A percentile compares a stretch with the other conserved stretches of the same genome.
phyloP scores from a whole-genome alignment of 176 grass and related monocot genomes.

The Cocos nucifera region DNA sequence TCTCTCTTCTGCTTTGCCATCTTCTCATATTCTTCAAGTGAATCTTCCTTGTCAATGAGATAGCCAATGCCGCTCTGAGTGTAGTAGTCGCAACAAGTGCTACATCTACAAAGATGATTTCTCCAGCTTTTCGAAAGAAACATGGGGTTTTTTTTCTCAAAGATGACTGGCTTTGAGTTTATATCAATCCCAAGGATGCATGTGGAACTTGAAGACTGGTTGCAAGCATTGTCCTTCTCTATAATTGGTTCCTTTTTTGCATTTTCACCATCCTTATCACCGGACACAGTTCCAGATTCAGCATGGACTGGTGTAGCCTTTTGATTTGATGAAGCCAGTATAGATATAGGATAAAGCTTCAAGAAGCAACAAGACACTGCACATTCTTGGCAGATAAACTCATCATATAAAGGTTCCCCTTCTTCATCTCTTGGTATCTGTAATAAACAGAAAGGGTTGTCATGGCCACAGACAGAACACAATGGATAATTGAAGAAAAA shows the following conservation, averaged over 20 bases:
- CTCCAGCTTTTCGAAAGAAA: conserved; percentile 87
- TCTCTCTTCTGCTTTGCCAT: conserved; percentile 74
- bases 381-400: conserved; percentile 90
- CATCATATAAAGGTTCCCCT: conserved; percentile 72
- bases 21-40: conserved; percentile 90
- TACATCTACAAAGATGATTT: conserved; percentile 68
- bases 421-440: conserved; percentile 93
- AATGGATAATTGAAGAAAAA: too few relatives aligned
- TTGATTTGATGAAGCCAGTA: neutral
- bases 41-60: conserved; percentile 71
- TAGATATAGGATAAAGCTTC: conserved; percentile 56
- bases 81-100: conserved; percentile 53
- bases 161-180: conserved; percentile 23
- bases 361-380: conserved; percentile 61
- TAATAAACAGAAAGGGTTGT: conserved; percentile 11
- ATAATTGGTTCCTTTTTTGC: conserved; percentile 10
- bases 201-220: conserved; percentile 12
- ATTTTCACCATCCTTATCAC: conserved; percentile 13
- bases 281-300: neutral
- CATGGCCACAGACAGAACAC: neutral
- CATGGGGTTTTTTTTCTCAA: conserved; percentile 45
- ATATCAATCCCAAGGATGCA: conserved; percentile 70
- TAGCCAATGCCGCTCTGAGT: conserved; percentile 37
- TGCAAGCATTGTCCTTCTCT: conserved; percentile 29
- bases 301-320: too few relatives aligned